Percentiles rank a stretch among this genome's conserved stretches.
phyloP scores from a whole-genome alignment of 2,329 filamentous ascomycete species.

The Beauveria bassiana region DNA sequence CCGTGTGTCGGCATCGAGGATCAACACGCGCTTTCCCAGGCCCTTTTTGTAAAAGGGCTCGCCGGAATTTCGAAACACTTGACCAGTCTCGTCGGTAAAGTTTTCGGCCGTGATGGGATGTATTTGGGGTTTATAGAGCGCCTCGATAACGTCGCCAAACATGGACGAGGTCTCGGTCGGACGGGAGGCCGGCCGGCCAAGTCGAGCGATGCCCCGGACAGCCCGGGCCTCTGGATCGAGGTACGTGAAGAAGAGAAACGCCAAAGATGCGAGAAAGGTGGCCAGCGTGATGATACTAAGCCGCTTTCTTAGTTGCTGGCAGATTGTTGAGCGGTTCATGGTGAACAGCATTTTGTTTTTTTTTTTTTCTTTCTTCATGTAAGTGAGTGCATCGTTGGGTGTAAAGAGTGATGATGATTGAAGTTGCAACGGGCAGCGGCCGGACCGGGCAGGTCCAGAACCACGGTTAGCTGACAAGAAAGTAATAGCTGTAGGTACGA shows the following conservation, averaged over 20 bases:
- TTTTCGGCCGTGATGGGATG: background rate
- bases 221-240: background rate
- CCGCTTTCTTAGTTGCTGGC: background rate
- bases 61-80: background rate
- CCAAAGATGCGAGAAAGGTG: background rate
- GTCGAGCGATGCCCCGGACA: background rate
- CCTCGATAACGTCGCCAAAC: background rate
- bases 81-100: background rate
- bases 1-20: background rate
- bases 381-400: background rate
- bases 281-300: background rate
- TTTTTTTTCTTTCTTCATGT: background rate
- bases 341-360: background rate
- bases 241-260: background rate
- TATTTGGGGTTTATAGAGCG: background rate
- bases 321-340: background rate
- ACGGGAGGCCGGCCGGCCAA: background rate
- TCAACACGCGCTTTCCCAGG: background rate
- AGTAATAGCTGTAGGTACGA: too few species aligned
- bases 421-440: background rate
- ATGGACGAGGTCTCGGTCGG: background rate
- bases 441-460: too few species aligned
- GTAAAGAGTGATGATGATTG: background rate
- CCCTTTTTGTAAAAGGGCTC: slow-evolving; percentile 1
- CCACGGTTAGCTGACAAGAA: too few species aligned